These are phyloP conservation scores for Camelina laxa DNA, from an alignment of 345 rosid species.

Conservation along the genomic window DNA sequence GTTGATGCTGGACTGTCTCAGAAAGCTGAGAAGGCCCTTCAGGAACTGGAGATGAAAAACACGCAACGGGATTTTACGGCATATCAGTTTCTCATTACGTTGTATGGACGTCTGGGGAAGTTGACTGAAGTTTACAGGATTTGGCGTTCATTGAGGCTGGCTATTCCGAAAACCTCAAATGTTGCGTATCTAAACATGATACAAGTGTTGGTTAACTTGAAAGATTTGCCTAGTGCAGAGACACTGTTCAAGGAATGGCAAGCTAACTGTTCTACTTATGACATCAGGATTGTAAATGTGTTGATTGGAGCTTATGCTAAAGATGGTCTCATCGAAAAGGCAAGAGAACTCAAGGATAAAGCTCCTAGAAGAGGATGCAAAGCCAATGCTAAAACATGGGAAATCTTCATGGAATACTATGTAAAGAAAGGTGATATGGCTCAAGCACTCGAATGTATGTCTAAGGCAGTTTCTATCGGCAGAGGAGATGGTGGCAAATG, in stretches of 20 bases:
- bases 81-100: conserved; percentile 79
- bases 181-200: conserved; percentile 90
- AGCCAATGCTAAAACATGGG: conserved; percentile 89
- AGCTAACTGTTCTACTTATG: conserved; percentile 65
- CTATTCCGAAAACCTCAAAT: conserved; percentile 75
- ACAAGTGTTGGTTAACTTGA: conserved; percentile 80
- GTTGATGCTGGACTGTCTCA: conserved; percentile 67
- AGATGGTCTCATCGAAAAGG: conserved; percentile 65
- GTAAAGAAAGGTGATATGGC: conserved; percentile 58
- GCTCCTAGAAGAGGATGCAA: conserved; percentile 70
- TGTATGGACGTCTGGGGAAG: conserved; percentile 74
- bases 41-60: conserved; percentile 77
- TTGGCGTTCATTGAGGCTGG: conserved; percentile 92
- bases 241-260: conserved; percentile 92
- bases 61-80: conserved; percentile 58
- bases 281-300: conserved; percentile 74
- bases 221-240: conserved; percentile 92
- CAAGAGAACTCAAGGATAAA: conserved; percentile 70
- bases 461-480: conserved; percentile 67
- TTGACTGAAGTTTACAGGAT: conserved; percentile 79
- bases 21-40: conserved; percentile 80
- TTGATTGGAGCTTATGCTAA: conserved; percentile 71
- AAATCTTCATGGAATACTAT: conserved; percentile 69
- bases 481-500: conserved; percentile 79
- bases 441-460: conserved; percentile 65